Percentiles rank a stretch among this genome's conserved stretches.
Evolutionary conservation across 768 basidiomycete genomes (phyloP).

Genomic region (Collybia sp.): DNA sequence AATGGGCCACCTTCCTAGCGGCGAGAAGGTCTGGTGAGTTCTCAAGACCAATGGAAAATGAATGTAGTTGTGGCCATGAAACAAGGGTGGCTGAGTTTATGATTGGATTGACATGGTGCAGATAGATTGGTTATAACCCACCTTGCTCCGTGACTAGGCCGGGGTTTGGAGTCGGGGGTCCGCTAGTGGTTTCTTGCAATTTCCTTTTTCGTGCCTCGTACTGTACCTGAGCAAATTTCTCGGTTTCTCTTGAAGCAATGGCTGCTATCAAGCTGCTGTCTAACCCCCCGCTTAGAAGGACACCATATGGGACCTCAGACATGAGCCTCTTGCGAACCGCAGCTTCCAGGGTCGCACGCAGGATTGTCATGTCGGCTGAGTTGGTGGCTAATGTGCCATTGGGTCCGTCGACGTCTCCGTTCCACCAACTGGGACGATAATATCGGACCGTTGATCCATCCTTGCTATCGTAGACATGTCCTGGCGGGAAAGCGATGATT

Average conservation of each 20-base stretch:
- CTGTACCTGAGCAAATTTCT: constrained; percentile 81
- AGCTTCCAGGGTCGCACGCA: constrained; percentile 82
- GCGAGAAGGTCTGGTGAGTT: constrained; percentile 94
- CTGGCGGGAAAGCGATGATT: constrained; percentile 94
- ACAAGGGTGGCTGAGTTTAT: constrained; percentile 56
- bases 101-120: too few relatives aligned
- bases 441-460: constrained; percentile 79
- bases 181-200: constrained; percentile 47
- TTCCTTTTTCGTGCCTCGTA: constrained; percentile 64
- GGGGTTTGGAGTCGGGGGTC: constrained; percentile 49
- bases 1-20: constrained; percentile 89
- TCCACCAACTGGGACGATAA: constrained; percentile 88
- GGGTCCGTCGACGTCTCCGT: constrained; percentile 65
- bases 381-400: constrained; percentile 53
- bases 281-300: constrained; percentile 90
- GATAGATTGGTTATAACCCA: constrained; percentile 18
- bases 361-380: constrained; percentile 55
- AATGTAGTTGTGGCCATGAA: constrained; percentile 94
- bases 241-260: constrained; percentile 92
- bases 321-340: constrained; percentile 94
- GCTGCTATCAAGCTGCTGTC: constrained; percentile 96
- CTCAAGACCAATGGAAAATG: constrained; percentile 94
- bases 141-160: constrained; percentile 49
- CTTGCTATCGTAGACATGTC: constrained; percentile 89
- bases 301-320: constrained; percentile 98